Conservation (phyloP, 768 basidiomycete species). For the Kwoniella heveanensis region DNA sequence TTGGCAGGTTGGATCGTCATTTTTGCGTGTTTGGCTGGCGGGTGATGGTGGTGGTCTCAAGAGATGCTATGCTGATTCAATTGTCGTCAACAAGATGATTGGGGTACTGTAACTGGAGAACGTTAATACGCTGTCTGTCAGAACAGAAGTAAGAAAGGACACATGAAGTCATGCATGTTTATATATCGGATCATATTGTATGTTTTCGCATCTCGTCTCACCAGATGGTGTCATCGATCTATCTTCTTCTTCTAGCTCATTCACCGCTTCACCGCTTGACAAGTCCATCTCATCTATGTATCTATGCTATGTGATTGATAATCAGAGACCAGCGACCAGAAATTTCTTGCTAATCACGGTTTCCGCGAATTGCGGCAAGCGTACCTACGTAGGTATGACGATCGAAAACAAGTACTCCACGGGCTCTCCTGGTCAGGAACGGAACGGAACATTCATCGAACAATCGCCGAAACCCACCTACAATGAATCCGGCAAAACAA, state of each 20-base stretch:
- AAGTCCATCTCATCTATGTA: too few species aligned
- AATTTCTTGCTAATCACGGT: neutral
- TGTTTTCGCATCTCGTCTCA: too few species aligned
- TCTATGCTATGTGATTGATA: too few species aligned
- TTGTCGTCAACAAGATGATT: too few species aligned
- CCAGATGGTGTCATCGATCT: too few species aligned
- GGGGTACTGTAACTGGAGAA: too few species aligned
- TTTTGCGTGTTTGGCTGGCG: neutral
- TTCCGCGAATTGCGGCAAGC: neutral
- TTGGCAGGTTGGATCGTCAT: slow-evolving; percentile 14
- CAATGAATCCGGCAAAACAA: neutral
- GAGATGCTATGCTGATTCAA: neutral
- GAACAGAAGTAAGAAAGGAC: too few species aligned
- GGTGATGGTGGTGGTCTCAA: neutral
- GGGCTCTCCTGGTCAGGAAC: too few species aligned
- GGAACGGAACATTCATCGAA: neutral
- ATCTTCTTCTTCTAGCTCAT: too few species aligned
- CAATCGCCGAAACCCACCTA: neutral
- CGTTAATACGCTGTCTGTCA: too few species aligned
- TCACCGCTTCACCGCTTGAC: neutral
- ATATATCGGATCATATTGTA: too few species aligned
- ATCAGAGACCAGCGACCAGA: neutral
- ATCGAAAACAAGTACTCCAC: neutral
- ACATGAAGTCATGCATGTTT: too few species aligned
- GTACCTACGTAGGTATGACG: neutral